Conservation (phyloP, 805 yeast genomes). For the Ogataea trehalophila region DNA sequence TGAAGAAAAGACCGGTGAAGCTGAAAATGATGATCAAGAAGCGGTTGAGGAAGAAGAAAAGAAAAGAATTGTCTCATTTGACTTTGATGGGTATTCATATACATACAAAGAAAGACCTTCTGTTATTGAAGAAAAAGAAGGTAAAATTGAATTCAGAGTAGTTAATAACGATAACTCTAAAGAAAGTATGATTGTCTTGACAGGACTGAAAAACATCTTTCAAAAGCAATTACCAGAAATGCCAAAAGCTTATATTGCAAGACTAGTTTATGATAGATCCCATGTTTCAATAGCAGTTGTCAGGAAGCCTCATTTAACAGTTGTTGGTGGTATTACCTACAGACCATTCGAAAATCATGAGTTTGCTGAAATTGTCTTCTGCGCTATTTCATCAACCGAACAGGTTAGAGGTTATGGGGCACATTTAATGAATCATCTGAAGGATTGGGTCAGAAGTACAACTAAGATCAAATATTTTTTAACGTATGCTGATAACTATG, state of each 20-base stretch:
- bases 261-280: conserved; percentile 89
- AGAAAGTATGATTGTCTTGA: conserved; percentile 85
- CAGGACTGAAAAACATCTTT: conserved; percentile 93
- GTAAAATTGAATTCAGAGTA: conserved; percentile 90
- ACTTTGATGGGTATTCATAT: conserved; percentile 73
- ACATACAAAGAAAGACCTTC: conserved; percentile 90
- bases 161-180: conserved; percentile 90
- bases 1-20: conserved; percentile 22
- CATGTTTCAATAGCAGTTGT: conserved; percentile 96
- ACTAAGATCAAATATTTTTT: conserved; percentile 80
- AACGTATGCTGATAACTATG: conserved; percentile 97
- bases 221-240: conserved; percentile 97
- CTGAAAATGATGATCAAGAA: conserved; percentile 21
- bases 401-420: conserved; percentile 99
- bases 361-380: conserved; percentile 97
- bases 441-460: conserved; percentile 89
- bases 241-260: conserved; percentile 96
- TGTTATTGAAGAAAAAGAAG: conserved; percentile 89
- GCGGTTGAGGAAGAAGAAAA: conserved; percentile 36
- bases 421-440: conserved; percentile 94
- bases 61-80: conserved; percentile 42
- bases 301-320: conserved; percentile 77
- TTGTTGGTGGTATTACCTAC: conserved; percentile 96
- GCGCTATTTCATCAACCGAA: conserved; percentile 96
- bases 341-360: conserved; percentile 86